Evolutionary conservation across 768 basidiomycete genomes (phyloP), one percentile per base, ranked within the genome.

Genomic region (Serendipita vermifera): DNA sequence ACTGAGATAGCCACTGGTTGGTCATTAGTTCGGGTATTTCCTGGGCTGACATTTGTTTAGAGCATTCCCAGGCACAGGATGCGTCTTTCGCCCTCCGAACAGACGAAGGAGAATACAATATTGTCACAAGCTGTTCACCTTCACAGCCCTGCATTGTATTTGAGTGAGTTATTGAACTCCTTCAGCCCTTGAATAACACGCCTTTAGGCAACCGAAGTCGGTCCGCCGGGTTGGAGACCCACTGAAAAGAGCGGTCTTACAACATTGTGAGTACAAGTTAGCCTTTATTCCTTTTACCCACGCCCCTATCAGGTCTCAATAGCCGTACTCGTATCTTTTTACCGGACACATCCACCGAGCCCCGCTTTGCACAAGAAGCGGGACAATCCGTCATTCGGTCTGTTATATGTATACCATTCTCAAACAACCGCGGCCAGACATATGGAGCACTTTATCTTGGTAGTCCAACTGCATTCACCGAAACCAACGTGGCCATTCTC

Each of bases 341-440:
- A 59, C 77, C 79, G 36, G 82, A 86, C 65, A 77, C 79, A 29
- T 71, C 78, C 0, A 64, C 75, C 3, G 83, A 86, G 64, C 76
- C 82, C 4, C 78, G 81, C 32, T 85, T 84, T 64, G 77, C 81
- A 1, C 76, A 82, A 2, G 83, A 85, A 65, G 80, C 82, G 14
- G 74, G 74, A 26, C 80, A 82, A 15, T 33, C 29, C 22, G 64
- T 66, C 5, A 72, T 80, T 63, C 74, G 79, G 38, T 81, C 81
- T 24, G 77, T 83, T 13, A 73, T 85, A 26, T 85, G 83, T 64
- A 67, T 84, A 5, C 83, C 83, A 0, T 82, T 85, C 48, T 81
- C 82, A 65, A 81, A 83, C 63, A 85, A 85, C 61, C 77, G 83
- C 24, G 81, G 81, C 5, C 83, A 86, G 64, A 85, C 82, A 2